Evolutionary conservation across 768 basidiomycete genomes (phyloP).

Genomic region (Baorangia bicolor): DNA sequence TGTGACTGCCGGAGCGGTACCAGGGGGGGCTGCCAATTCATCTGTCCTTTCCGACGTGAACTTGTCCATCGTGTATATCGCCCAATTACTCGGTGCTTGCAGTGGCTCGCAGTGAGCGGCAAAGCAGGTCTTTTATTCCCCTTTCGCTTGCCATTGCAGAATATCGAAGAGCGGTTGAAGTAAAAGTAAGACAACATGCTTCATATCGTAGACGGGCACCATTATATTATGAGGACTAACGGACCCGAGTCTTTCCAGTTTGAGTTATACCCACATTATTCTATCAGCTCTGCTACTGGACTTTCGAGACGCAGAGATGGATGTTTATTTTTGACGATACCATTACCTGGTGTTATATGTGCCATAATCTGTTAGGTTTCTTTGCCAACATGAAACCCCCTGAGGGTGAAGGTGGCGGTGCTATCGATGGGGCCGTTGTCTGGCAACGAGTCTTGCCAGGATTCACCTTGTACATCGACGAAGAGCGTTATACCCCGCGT

Average conservation of each 20-base stretch:
- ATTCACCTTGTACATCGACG: neutral
- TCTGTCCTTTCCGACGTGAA: slow-evolving; percentile 19
- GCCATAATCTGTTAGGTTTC: slow-evolving; percentile 7
- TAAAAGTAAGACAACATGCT: slow-evolving; percentile 19
- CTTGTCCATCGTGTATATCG: slow-evolving; percentile 19
- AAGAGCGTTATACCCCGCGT: neutral
- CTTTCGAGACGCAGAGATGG: slow-evolving; percentile 8
- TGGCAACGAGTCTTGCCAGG: slow-evolving; percentile 14
- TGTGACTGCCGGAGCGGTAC: slow-evolving; percentile 11
- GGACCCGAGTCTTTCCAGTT: slow-evolving; percentile 19
- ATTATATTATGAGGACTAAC: slow-evolving; percentile 14
- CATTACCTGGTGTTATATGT: slow-evolving; percentile 17
- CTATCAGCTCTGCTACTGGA: slow-evolving; percentile 8
- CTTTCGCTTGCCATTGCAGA: neutral
- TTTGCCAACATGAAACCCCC: neutral
- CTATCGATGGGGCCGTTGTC: slow-evolving; percentile 3
- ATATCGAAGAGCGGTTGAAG: neutral
- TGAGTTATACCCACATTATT: slow-evolving; percentile 29
- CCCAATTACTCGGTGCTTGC: slow-evolving; percentile 18
- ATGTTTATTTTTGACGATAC: slow-evolving; percentile 5
- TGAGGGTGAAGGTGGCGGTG: slow-evolving; percentile 12
- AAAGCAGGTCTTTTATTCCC: slow-evolving; percentile 10
- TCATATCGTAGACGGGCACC: slow-evolving; percentile 20
- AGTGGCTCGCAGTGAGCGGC: slow-evolving; percentile 1
- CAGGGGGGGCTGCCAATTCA: neutral